Evolutionary conservation across 2,329 filamentous ascomycete genomes (phyloP).

Genomic region (Chrysosporium keratinophilum): DNA sequence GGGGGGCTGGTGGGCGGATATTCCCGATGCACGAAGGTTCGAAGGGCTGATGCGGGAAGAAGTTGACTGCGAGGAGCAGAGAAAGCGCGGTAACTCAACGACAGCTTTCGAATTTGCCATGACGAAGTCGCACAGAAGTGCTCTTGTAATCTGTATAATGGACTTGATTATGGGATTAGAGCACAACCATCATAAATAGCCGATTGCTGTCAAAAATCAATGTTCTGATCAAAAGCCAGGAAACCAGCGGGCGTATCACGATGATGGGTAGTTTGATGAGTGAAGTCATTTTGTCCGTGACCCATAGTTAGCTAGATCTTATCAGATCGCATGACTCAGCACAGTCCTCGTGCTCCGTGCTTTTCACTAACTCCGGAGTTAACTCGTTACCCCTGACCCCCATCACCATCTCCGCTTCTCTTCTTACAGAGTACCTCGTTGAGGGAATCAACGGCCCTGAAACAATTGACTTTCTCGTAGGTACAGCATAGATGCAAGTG

Average conservation of each 20-base stretch:
- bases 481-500: too few relatives aligned
- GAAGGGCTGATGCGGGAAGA: slow-evolving; percentile 5
- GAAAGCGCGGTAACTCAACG: slow-evolving; percentile 35
- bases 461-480: too few relatives aligned
- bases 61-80: slow-evolving; percentile 20
- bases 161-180: not conserved
- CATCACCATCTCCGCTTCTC: not conserved
- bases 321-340: too few relatives aligned
- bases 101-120: slow-evolving; percentile 37
- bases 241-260: too few relatives aligned
- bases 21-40: not conserved
- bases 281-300: too few relatives aligned
- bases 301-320: too few relatives aligned
- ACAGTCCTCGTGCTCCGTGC: too few relatives aligned
- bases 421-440: not conserved
- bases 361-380: too few relatives aligned
- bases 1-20: not conserved
- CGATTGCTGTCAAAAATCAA: not conserved
- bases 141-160: not conserved
- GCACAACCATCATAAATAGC: not conserved
- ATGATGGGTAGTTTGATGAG: too few relatives aligned
- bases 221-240: not conserved
- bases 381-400: not conserved
- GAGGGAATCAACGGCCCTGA: too few relatives aligned
- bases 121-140: not conserved